These are phyloP conservation scores for Lenzites betulinus DNA, from an alignment of 768 basidiomycete genomes.

Conservation along the genomic window DNA sequence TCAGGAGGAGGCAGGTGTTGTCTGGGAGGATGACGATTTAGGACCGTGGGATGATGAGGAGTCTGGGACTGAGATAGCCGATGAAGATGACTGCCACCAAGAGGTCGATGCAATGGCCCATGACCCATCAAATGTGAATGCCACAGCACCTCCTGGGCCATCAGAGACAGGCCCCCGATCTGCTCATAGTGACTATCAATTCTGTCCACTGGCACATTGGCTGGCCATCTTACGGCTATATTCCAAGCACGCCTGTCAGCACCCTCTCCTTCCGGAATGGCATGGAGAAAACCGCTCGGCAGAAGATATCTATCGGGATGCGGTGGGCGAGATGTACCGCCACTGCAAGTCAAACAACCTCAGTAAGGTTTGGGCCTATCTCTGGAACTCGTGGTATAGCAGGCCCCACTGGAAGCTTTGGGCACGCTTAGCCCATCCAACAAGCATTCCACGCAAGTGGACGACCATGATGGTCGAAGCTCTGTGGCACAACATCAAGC, in stretches of 20 bases:
- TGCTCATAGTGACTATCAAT: background rate
- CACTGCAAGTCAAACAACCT: background rate
- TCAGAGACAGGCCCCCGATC: background rate
- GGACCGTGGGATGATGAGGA: background rate
- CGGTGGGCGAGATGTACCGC: background rate
- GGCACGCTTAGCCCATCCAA: constrained; percentile 21
- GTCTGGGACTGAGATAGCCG: background rate
- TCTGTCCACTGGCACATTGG: background rate
- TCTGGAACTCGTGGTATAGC: constrained; percentile 35
- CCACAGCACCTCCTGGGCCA: background rate
- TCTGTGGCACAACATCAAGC: constrained; percentile 16
- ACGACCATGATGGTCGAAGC: constrained; percentile 23
- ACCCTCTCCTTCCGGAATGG: background rate
- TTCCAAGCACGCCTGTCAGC: background rate
- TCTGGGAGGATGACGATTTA: no score
- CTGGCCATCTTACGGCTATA: background rate
- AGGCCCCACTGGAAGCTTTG: constrained; percentile 30
- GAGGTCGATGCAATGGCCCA: background rate
- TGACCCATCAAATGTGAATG: background rate
- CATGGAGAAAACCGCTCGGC: background rate
- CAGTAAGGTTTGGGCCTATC: constrained; percentile 29
- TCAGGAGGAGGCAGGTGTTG: background rate
- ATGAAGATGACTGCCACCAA: background rate
- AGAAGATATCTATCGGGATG: background rate
- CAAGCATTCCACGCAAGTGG: constrained; percentile 7